These are phyloP conservation scores for Pleurotus salmoneostramineus DNA, from an alignment of 768 basidiomycete genomes.

Conservation along the genomic window DNA sequence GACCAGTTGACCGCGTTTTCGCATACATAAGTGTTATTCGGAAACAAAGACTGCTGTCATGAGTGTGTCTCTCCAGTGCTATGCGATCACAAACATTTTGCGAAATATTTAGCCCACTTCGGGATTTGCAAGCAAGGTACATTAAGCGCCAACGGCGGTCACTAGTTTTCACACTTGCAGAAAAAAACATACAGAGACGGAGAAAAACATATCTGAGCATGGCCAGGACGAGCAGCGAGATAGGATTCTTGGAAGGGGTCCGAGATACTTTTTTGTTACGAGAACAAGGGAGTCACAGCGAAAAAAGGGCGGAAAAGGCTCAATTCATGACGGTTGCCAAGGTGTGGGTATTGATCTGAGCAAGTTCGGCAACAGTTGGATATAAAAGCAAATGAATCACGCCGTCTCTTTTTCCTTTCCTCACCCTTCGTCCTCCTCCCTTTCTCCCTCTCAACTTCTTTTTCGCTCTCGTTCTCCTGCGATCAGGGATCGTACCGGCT, in stretches of 20 bases:
- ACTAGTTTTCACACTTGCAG: neutral
- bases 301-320: neutral
- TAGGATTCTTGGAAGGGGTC: too few species aligned
- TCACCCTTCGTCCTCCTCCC: slow-evolving; percentile 10
- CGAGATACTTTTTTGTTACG: too few species aligned
- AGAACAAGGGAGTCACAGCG: too few species aligned
- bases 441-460: slow-evolving; percentile 8
- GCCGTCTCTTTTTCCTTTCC: neutral
- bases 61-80: too few species aligned
- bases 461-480: slow-evolving; percentile 7
- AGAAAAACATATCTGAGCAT: neutral
- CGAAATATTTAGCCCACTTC: too few species aligned
- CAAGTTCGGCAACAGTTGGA: neutral
- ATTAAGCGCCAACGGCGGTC: neutral
- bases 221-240: too few species aligned
- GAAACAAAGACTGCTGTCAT: too few species aligned
- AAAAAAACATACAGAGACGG: neutral
- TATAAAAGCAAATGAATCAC: too few species aligned
- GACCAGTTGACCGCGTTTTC: too few species aligned
- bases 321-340: slow-evolving; percentile 7
- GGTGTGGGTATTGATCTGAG: neutral
- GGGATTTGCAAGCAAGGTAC: too few species aligned
- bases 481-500: slow-evolving; percentile 8
- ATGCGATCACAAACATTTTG: too few species aligned
- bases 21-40: too few species aligned